Evolutionary conservation across 176 grass and related monocot genomes (phyloP).

Genomic region (Phoenix dactylifera): DNA sequence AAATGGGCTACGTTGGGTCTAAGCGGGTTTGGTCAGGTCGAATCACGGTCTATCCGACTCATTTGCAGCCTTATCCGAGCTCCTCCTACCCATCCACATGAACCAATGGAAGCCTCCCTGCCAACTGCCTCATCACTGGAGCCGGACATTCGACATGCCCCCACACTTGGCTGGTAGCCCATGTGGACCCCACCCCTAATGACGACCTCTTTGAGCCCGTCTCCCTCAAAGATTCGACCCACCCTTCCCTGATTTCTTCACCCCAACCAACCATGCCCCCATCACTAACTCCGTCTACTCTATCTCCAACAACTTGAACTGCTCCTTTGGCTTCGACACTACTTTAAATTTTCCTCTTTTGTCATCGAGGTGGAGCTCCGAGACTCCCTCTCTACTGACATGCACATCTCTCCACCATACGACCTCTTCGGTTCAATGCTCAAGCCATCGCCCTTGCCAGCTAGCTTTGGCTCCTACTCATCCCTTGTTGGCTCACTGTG

Average conservation of each 20-base stretch:
- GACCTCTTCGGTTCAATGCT: background rate
- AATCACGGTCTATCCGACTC: no score
- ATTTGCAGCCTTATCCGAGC: no score
- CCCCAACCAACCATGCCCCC: background rate
- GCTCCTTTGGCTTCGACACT: background rate
- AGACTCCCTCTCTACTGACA: background rate
- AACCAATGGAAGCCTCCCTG: conserved; percentile 23
- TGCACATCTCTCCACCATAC: background rate
- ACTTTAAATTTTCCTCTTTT: background rate
- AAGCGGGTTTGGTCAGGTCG: no score
- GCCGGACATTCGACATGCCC: no score
- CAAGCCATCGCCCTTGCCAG: background rate
- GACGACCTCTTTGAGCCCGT: conserved; percentile 33
- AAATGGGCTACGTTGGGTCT: no score
- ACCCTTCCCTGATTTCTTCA: background rate
- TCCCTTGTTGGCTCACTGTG: background rate
- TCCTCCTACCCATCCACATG: background rate
- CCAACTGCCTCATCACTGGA: background rate
- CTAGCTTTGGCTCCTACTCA: conserved; percentile 1
- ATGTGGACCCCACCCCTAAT: conserved; percentile 15
- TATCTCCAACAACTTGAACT: conserved; percentile 4
- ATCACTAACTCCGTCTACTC: background rate
- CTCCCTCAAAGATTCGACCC: conserved; percentile 22
- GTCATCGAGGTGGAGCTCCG: background rate
- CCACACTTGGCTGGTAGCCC: no score